Evolutionary conservation across 805 yeast genomes (phyloP).

Genomic region (Pichia scutulata): DNA sequence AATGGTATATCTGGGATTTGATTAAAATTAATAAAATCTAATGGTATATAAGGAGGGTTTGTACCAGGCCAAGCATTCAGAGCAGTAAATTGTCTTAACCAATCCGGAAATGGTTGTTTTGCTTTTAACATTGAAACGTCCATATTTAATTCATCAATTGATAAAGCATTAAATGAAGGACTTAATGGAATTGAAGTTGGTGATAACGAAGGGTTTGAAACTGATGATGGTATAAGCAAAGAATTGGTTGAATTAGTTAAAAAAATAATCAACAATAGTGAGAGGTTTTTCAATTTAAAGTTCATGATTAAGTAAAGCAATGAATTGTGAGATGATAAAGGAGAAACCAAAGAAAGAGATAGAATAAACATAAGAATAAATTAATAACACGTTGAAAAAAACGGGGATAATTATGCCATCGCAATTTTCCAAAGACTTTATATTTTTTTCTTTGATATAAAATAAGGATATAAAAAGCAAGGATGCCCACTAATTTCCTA

Average conservation of each 20-base stretch:
- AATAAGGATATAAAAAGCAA: too few species aligned
- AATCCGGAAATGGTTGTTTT: slow-evolving; percentile 48
- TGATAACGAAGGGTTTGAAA: not conserved
- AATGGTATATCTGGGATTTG: slow-evolving; percentile 41
- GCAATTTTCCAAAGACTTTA: too few species aligned
- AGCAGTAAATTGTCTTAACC: slow-evolving; percentile 75
- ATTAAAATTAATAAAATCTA: slow-evolving; percentile 57
- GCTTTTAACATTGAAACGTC: not conserved
- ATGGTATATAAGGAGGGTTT: slow-evolving; percentile 82
- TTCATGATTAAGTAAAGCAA: not conserved
- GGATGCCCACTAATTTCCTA: not conserved
- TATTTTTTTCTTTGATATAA: too few species aligned
- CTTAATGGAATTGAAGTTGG: not conserved
- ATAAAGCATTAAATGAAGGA: not conserved
- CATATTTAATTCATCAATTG: not conserved
- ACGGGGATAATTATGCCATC: too few species aligned
- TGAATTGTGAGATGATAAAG: not conserved
- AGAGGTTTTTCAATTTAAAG: not conserved
- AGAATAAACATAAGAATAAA: not conserved
- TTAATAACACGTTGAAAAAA: too few species aligned
- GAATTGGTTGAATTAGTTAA: not conserved
- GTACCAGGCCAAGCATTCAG: slow-evolving; percentile 74
- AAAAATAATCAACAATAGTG: not conserved
- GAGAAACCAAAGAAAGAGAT: not conserved
- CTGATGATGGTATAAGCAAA: not conserved